Conservation (phyloP, 106 monocot species). For the Allium fistulosum region DNA sequence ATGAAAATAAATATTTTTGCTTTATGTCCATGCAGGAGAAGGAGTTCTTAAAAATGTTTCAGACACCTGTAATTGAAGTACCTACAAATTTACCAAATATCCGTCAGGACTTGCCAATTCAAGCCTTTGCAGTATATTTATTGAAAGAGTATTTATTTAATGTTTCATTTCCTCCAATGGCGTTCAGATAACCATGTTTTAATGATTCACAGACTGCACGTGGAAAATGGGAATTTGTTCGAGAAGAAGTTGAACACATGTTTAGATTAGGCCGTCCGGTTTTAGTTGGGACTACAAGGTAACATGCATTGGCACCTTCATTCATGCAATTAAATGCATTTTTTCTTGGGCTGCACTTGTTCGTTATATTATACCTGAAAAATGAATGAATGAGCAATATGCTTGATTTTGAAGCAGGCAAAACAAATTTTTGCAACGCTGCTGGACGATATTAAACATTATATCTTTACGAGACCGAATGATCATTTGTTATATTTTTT, state of each 20-base stretch:
- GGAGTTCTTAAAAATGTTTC: slow-evolving; percentile 99
- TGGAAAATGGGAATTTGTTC: slow-evolving; percentile 91
- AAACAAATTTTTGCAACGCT: no score
- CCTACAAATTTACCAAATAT: slow-evolving; percentile 98
- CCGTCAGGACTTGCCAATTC: slow-evolving; percentile 81
- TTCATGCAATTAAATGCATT: no score
- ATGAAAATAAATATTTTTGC: not conserved
- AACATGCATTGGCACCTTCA: slow-evolving; percentile 5
- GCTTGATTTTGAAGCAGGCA: no score
- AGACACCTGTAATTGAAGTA: slow-evolving; percentile 91
- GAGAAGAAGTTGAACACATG: slow-evolving; percentile 88
- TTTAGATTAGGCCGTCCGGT: slow-evolving; percentile 85
- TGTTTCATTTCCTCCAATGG: slow-evolving; percentile 1
- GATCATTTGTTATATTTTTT: no score
- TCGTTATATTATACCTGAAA: no score
- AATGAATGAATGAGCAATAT: no score
- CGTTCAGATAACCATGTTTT: not conserved
- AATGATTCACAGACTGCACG: slow-evolving; percentile 57
- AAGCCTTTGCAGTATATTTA: slow-evolving; percentile 91
- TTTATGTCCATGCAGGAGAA: slow-evolving; percentile 62
- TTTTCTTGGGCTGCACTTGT: no score
- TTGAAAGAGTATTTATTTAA: slow-evolving; percentile 1
- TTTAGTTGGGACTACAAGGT: slow-evolving; percentile 98
- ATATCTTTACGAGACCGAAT: no score
- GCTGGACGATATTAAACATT: no score